A percentile compares a stretch with the other conserved stretches of the same genome.
Evolutionary conservation across 2,329 filamentous ascomycete genomes (phyloP).

Genomic region (Aspergillus niger): DNA sequence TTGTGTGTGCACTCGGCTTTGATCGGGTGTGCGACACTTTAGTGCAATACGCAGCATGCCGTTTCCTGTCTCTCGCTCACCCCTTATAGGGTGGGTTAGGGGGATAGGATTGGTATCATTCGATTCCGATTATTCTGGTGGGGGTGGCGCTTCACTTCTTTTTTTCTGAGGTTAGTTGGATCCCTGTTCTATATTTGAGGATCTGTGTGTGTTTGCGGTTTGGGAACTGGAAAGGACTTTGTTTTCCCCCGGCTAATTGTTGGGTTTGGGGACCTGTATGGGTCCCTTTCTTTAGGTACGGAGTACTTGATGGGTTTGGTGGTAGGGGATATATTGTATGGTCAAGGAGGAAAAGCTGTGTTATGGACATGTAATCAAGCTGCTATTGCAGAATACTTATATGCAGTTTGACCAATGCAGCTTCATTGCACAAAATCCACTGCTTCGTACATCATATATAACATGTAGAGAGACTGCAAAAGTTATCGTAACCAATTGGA

Average conservation of each 20-base stretch:
- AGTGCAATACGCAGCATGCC: slow-evolving; percentile 94
- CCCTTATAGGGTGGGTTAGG: slow-evolving; percentile 3
- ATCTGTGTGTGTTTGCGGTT: background rate
- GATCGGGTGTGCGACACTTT: slow-evolving; percentile 63
- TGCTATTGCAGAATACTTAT: background rate
- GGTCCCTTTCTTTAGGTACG: slow-evolving; percentile 5
- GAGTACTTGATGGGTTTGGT: background rate
- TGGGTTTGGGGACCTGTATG: slow-evolving; percentile 26
- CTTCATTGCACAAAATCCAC: background rate
- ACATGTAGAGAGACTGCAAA: background rate
- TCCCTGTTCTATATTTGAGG: slow-evolving; percentile 21
- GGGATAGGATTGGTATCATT: slow-evolving; percentile 62
- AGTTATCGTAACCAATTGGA: slow-evolving; percentile 13
- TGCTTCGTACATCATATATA: background rate
- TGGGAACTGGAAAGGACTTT: slow-evolving; percentile 27
- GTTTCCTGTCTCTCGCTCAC: slow-evolving; percentile 40
- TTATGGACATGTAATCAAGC: background rate
- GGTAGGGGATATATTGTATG: background rate
- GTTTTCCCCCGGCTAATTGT: slow-evolving; percentile 35
- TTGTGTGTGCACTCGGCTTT: slow-evolving; percentile 62
- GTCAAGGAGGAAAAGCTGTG: background rate
- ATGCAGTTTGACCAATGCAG: background rate
- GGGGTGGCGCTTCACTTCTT: slow-evolving; percentile 69
- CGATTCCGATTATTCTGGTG: slow-evolving; percentile 92
- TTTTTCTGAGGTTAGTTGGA: slow-evolving; percentile 53